Base-by-base conservation (phyloP, 768 basidiomycete species). In the Boletellus ananiceps region DNA sequence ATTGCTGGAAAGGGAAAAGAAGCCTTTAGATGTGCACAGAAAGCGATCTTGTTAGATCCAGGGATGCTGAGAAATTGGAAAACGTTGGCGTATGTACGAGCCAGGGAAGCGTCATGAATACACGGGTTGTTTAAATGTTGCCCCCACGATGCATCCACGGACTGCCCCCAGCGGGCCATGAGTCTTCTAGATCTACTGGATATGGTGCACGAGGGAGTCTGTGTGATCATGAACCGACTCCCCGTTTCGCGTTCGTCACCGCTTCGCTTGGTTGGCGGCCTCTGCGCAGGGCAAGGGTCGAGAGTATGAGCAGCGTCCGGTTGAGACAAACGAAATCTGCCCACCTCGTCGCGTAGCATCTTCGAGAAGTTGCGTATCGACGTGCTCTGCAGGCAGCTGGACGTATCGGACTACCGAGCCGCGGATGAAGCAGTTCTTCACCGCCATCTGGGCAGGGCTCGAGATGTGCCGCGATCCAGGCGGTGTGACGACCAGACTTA, bases 381-480 rank as follows among this genome's bases (percentile, higher is more conserved):
- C 92, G 52, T 88, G 88, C 55, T 89, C 86, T 21, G 90, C 83
- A 3, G 93, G 92, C 47, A 99, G 76, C 65, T 95, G 91, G 16
- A 98, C 96, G 62, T 99, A 99, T 57, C 96, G 87, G 45, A 99
- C 94, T 13, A 98, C 96, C 15, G 93, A 95, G 55, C 96, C 96
- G 37, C 96, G 86, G 60, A 99, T 99, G 66, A 99, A 99, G 68
- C 93, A 96, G 69, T 98, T 98, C 74, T 94, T 95, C 37, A 99
- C 93, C 0, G 95, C 93, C 84, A 97, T 93, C 95, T 98, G 58
- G 32, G 40, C 15, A 48, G 12, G 39, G 12, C 31, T 27, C 49
- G 32, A 35, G 25, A 29, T 18, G 16, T 23, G 32, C 35, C 21
- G 11, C 29, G 29, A 42, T 33, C 52, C 35, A n/a, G 18, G 27